Percentiles rank a stretch among this genome's conserved stretches.
phyloP scores from a whole-genome alignment of 768 basidiomycete genomes.

The Pleurotus platypus region DNA sequence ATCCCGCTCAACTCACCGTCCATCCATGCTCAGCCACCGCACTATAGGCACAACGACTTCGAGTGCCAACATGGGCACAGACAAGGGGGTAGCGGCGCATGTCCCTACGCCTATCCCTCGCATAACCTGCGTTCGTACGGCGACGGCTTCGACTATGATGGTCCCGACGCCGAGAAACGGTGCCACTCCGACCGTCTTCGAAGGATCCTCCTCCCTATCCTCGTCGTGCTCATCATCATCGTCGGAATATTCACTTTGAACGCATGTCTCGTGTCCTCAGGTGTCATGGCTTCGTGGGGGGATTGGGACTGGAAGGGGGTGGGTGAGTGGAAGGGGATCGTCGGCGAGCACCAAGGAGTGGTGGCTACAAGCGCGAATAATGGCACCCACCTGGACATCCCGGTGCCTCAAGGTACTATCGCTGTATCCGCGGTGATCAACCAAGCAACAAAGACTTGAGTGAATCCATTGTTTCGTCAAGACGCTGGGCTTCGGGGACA shows the following conservation, averaged over 20 bases:
- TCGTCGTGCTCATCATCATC: conserved; percentile 3
- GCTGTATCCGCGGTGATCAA: no score
- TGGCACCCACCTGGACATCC: no score
- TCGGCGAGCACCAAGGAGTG: no score
- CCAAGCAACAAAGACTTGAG: no score
- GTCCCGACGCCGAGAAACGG: background rate
- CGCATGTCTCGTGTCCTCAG: conserved; percentile 1
- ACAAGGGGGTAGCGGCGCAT: background rate
- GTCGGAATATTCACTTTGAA: conserved; percentile 1
- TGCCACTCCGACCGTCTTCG: background rate
- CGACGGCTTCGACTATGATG: background rate
- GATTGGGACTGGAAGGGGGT: conserved; percentile 7
- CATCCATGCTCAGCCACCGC: background rate
- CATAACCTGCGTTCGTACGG: background rate
- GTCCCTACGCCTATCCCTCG: conserved; percentile 2
- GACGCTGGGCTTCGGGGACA: no score
- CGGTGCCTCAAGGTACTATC: no score
- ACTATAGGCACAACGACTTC: conserved; percentile 6
- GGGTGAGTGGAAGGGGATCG: background rate
- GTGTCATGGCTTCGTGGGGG: conserved; percentile 1
- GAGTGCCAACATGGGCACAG: conserved; percentile 4
- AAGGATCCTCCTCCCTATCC: background rate
- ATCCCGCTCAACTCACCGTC: conserved; percentile 3
- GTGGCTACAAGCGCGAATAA: no score
- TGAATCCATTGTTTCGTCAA: no score